Conservation (phyloP, 371 early-diverging fungal genomes). For the Gilbertella persicaria region DNA sequence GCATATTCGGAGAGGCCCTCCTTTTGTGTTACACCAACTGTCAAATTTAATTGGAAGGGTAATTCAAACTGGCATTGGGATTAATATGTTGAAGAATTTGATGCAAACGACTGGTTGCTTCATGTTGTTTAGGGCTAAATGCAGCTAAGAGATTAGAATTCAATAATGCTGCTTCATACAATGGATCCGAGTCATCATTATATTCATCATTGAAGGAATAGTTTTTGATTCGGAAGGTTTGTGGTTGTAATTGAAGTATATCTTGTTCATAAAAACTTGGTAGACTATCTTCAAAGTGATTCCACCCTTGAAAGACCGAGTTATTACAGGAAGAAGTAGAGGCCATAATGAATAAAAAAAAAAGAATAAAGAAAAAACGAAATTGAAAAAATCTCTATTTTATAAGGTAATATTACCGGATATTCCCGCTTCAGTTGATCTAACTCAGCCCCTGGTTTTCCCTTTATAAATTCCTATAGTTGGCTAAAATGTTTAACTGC, state of each 20-base stretch:
- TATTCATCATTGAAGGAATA: no score
- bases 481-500: no score
- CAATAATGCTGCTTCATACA: constrained; percentile 15
- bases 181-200: constrained; percentile 7
- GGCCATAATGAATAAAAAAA: neutral
- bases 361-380: neutral
- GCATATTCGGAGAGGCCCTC: no score
- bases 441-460: no score
- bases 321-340: neutral
- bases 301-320: neutral
- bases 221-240: no score
- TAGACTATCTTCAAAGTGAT: constrained; percentile 1
- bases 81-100: constrained; percentile 16
- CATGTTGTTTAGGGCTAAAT: neutral
- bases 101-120: constrained; percentile 2
- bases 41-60: neutral
- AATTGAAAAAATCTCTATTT: neutral
- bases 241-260: neutral
- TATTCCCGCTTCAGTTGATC: constrained; percentile 4
- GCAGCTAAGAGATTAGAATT: constrained; percentile 5
- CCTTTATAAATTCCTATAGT: no score
- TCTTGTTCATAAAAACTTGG: constrained; percentile 13
- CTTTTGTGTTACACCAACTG: constrained; percentile 4
- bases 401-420: constrained; percentile 6
- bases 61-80: no score